Base-by-base conservation (phyloP, 2,329 filamentous ascomycete species). In the Phaeosphaeria sp. region DNA sequence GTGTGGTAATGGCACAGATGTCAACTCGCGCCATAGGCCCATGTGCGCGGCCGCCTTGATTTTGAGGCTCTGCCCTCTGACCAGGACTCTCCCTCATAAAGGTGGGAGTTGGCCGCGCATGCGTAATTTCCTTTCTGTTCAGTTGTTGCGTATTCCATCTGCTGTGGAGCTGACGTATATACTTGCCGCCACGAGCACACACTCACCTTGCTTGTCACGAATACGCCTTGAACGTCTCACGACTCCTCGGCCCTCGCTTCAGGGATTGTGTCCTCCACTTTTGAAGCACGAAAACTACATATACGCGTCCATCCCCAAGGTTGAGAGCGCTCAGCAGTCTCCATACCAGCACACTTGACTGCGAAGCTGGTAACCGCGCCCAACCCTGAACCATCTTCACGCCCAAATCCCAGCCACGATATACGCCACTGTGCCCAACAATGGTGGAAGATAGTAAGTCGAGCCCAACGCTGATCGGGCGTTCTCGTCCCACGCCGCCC, bases 141-240 rank as follows among this genome's bases (percentile, higher is more conserved):
- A 27, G n/a, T 30, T 54, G 49, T 44, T 56, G 39, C 47, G 39
- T 33, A 39, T 50, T 39, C 36, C 40, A 45, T n/a, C 47, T 54
- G 44, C 7, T 22, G 22, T 53, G 25, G 50, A 56, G 52, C 46
- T 42, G 42, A 36, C 33, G 21, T 43, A 44, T 2, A 6, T 42
- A 43, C 25, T 42, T 39, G 17, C 36, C 36, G 36, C 36, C 36
- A 39, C 15, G 15, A 39, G 45, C 24, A 40, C 40, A 44, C 39
- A n/a, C 27, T 56, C 55, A 55, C 51, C 57, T 57, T 57, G 46
- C 54, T 57, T 44, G 52, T 53, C 46, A 59, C 40, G 21, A 51
- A 18, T 25, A 24, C 52, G 49, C 49, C 55, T 53, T 53, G 52
- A 54, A 52, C 53, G 45, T 50, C 52, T n/a, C 33, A 21, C 15